Conservation (phyloP, 2,329 filamentous ascomycete species). For the Nigrospora sphaerica region DNA sequence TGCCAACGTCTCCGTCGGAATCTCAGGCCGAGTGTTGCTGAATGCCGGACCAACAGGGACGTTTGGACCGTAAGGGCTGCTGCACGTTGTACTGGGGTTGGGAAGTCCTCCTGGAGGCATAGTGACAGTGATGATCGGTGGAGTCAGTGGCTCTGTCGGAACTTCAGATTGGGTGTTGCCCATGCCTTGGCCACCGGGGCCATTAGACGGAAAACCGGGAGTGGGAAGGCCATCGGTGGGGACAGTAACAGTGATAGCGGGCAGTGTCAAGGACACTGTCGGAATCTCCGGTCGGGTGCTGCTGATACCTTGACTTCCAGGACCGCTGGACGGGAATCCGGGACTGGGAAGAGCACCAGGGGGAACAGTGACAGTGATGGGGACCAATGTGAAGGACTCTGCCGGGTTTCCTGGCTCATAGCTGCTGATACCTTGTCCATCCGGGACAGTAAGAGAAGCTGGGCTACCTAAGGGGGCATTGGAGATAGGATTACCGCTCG, state of each 20-base stretch:
- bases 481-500: not conserved
- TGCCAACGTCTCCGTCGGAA: not conserved
- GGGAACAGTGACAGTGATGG: not conserved
- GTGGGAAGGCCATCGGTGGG: not conserved
- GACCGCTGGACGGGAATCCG: not conserved
- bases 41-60: too few relatives aligned
- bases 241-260: not conserved
- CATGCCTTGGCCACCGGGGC: not conserved
- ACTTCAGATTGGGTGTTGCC: not conserved
- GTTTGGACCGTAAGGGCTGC: too few relatives aligned
- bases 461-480: not conserved
- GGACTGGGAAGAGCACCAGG: not conserved
- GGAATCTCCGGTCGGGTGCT: not conserved
- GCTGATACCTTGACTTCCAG: not conserved
- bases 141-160: not conserved
- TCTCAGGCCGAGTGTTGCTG: too few relatives aligned
- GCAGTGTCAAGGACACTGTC: not conserved
- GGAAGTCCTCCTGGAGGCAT: not conserved
- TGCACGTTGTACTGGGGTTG: too few relatives aligned
- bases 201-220: too few relatives aligned
- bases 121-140: constrained; percentile 1
- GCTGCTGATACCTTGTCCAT: not conserved
- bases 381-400: not conserved
- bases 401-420: not conserved
- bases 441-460: not conserved